phyloP scores from a whole-genome alignment of 1,139 yeast species.

The Sugiyamaella paludigena region DNA sequence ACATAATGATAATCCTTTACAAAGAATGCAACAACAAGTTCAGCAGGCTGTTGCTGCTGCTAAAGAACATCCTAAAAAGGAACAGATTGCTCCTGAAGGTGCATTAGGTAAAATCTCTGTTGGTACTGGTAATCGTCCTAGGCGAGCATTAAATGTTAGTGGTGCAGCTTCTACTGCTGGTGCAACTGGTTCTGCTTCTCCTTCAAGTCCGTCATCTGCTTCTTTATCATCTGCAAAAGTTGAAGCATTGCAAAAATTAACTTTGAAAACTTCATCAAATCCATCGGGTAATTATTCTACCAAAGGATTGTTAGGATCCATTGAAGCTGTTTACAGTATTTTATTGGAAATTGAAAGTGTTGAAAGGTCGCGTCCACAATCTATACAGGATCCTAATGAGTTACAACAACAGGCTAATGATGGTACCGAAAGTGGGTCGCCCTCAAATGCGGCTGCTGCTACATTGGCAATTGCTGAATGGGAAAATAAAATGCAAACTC shows the following conservation, averaged over 20 bases:
- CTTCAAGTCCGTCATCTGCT: constrained; percentile 4
- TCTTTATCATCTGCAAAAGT: constrained; percentile 15
- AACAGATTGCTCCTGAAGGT: constrained; percentile 75
- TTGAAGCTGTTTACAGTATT: constrained; percentile 77
- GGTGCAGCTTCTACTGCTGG: constrained; percentile 6
- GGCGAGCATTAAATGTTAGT: constrained; percentile 66
- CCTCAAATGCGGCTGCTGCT: constrained; percentile 15
- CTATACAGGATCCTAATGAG: constrained; percentile 49
- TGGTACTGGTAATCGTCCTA: constrained; percentile 81
- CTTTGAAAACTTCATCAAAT: constrained; percentile 9
- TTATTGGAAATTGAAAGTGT: constrained; percentile 80
- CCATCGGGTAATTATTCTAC: constrained; percentile 30
- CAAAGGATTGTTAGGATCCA: constrained; percentile 36
- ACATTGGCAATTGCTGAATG: constrained; percentile 35
- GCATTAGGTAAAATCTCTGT: constrained; percentile 86
- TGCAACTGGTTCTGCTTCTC: neutral
- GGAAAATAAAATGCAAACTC: constrained; percentile 33
- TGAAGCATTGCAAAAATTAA: constrained; percentile 18
- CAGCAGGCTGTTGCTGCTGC: constrained; percentile 96
- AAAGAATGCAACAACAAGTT: constrained; percentile 98
- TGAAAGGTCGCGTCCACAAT: constrained; percentile 54
- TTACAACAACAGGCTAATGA: constrained; percentile 22
- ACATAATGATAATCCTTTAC: constrained; percentile 73
- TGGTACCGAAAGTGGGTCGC: constrained; percentile 33
- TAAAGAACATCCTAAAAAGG: constrained; percentile 78